Base-by-base conservation (phyloP, 805 yeast genomes). In the Wickerhamia fluorescens region DNA sequence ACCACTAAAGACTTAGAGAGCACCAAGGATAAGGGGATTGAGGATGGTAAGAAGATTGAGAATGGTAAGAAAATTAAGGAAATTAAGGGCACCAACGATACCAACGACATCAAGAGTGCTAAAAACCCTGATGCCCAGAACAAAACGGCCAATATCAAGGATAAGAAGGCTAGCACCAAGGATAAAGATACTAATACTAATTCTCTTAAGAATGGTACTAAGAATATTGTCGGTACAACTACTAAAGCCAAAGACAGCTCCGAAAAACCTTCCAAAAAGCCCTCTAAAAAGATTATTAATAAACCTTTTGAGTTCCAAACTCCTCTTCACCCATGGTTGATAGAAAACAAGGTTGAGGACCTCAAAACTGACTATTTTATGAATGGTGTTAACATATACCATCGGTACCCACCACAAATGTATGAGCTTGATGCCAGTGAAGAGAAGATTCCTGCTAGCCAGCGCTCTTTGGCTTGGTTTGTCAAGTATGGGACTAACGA, bases 221-320 rank as follows among this genome's bases (percentile, higher is more conserved):
- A n/a, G n/a, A n/a, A n/a, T n/a, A n/a, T n/a, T n/a, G n/a, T n/a
- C n/a, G n/a, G n/a, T n/a, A n/a, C n/a, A n/a, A n/a, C n/a, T n/a
- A n/a, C n/a, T n/a, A n/a, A n/a, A n/a, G n/a, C n/a, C n/a, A n/a
- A n/a, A n/a, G n/a, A n/a, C n/a, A n/a, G n/a, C n/a, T n/a, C n/a
- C n/a, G n/a, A n/a, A n/a, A n/a, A n/a, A n/a, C n/a, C n/a, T n/a
- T n/a, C n/a, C n/a, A n/a, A n/a, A n/a, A n/a, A n/a, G n/a, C n/a
- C n/a, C n/a, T n/a, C n/a, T n/a, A n/a, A 42, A 7, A 44, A 38
- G 5, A 41, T 40, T 7, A 48, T 48, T 6, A 40, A 34, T 8
- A 44, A 42, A 23, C 63, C 67, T 14, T 50, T 60, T 37, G 47
- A 47, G 27, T 45, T 63, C 40, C 58, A 54, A 42, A 47, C 58